Evolutionary conservation across 805 yeast species (phyloP).

Genomic region (Hanseniaspora valbyensis): DNA sequence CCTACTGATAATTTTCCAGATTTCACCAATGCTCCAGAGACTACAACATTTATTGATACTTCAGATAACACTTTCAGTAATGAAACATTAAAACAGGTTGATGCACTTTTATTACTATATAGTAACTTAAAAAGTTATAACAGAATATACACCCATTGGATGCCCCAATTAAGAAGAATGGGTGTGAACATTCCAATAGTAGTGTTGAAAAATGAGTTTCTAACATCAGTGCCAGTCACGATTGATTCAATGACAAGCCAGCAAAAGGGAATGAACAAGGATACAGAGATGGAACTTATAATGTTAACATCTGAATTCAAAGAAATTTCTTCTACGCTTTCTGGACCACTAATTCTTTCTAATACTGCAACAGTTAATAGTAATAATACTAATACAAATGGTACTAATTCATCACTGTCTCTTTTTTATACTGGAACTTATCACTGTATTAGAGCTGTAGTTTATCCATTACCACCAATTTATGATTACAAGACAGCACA

Average conservation of each 20-base stretch:
- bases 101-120: conserved; percentile 89
- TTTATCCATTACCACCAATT: conserved; percentile 84
- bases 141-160: conserved; percentile 84
- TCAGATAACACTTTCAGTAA: conserved; percentile 52
- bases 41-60: conserved; percentile 73
- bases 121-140: conserved; percentile 92
- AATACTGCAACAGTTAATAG: conserved; percentile 81
- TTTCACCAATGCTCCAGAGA: conserved; percentile 47
- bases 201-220: conserved; percentile 74
- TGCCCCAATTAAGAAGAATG: conserved; percentile 80
- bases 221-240: too few species aligned
- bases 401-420: background rate
- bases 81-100: conserved; percentile 68
- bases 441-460: conserved; percentile 83
- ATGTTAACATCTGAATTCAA: conserved; percentile 32
- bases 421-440: conserved; percentile 48
- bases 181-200: conserved; percentile 94
- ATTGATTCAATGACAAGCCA: conserved; percentile 17
- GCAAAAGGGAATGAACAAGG: conserved; percentile 5
- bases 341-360: conserved; percentile 77
- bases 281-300: conserved; percentile 11
- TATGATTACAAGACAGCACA: conserved; percentile 84
- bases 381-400: conserved; percentile 63
- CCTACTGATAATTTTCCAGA: conserved; percentile 64
- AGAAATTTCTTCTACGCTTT: conserved; percentile 53